These are phyloP conservation scores for Cystobasidium onofrii DNA, from an alignment of 768 basidiomycete genomes.

Conservation along the genomic window DNA sequence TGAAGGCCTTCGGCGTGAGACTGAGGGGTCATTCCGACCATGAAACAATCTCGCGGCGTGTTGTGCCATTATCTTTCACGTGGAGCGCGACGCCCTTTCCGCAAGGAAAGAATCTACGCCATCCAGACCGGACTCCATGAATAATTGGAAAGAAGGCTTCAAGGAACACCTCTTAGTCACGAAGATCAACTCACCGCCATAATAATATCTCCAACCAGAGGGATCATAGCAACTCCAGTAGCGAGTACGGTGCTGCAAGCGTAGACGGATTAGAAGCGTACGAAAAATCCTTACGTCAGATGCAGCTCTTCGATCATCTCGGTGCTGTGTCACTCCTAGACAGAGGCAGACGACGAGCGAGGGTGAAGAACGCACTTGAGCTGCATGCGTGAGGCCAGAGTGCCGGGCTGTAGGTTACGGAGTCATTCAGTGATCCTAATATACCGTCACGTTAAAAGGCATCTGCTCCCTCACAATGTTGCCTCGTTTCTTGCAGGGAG, in stretches of 20 bases:
- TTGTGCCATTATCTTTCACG: no score
- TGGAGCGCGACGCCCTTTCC: no score
- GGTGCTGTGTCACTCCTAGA: conserved; percentile 61
- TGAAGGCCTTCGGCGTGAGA: no score
- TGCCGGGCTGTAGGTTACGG: background rate
- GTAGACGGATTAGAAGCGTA: background rate
- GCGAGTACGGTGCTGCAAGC: background rate
- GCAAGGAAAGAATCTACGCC: no score
- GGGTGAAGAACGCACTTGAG: background rate
- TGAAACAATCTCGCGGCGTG: no score
- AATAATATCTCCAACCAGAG: conserved; percentile 62
- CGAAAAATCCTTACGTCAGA: background rate
- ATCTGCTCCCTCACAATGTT: background rate
- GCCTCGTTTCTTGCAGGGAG: conserved; percentile 62
- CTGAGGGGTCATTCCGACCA: no score
- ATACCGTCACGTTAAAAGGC: no score
- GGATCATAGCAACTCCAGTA: conserved; percentile 57
- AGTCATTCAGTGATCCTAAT: no score
- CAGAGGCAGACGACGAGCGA: no score
- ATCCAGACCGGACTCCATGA: no score
- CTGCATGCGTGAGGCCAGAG: conserved; percentile 18
- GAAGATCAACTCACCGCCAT: conserved; percentile 46
- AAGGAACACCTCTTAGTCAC: no score
- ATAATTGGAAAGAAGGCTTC: no score
- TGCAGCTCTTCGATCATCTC: background rate